Evolutionary conservation across 2,329 filamentous ascomycete genomes (phyloP).

Genomic region (Nannizzia gypsea): DNA sequence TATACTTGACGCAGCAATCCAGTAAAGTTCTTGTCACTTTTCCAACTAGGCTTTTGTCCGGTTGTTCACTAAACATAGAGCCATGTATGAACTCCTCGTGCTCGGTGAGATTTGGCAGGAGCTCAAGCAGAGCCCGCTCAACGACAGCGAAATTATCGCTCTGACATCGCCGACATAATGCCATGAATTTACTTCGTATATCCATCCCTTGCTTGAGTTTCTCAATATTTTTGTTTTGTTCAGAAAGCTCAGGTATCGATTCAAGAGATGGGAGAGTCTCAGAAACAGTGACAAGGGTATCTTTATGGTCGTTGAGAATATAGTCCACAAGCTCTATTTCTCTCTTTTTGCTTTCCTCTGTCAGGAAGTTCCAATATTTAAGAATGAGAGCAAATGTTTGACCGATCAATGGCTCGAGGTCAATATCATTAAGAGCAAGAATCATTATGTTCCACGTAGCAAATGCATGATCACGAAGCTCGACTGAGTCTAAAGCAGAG

Average conservation of each 20-base stretch:
- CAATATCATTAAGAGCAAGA: conserved; percentile 59
- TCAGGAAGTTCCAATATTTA: conserved; percentile 63
- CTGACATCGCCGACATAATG: conserved; percentile 60
- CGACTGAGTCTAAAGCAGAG: conserved; percentile 62
- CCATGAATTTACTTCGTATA: conserved; percentile 52
- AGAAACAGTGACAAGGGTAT: conserved; percentile 53
- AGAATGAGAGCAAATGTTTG: conserved; percentile 82
- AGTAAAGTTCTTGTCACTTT: conserved; percentile 65
- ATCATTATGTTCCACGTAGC: conserved; percentile 75
- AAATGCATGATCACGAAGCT: conserved; percentile 68
- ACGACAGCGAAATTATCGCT: conserved; percentile 84
- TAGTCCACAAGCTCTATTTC: conserved; percentile 53
- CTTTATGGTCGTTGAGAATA: conserved; percentile 52
- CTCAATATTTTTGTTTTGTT: conserved; percentile 55
- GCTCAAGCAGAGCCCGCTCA: conserved; percentile 64
- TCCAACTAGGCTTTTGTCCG: conserved; percentile 56
- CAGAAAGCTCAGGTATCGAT: conserved; percentile 55
- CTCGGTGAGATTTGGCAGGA: conserved; percentile 57
- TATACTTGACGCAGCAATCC: conserved; percentile 75
- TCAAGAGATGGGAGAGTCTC: conserved; percentile 67
- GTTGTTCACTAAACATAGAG: conserved; percentile 70
- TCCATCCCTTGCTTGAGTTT: conserved; percentile 55
- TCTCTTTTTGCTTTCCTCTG: conserved; percentile 44
- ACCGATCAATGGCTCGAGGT: conserved; percentile 68
- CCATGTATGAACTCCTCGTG: conserved; percentile 71